Base-by-base conservation (phyloP, 345 rosid genomes). In the Ailanthus altissimus region DNA sequence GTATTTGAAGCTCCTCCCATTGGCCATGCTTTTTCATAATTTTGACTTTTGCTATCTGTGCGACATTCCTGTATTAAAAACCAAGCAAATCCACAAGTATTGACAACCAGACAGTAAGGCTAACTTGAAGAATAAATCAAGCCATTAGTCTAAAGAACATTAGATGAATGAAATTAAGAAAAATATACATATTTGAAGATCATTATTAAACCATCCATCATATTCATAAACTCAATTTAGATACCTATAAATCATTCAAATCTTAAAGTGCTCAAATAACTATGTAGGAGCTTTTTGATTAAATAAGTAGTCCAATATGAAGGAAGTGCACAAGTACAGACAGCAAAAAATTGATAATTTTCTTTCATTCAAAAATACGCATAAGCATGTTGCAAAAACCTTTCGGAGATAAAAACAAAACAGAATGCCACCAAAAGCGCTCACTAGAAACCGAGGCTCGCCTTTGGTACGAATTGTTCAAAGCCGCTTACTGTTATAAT, bases 1-100 rank as follows among this genome's bases (percentile, higher is more conserved):
- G 89, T 82, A 91, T 72, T 6, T 9, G 7, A 77, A 91, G 90
- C 76, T 86, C 90, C 82, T 88, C 93, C 95, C 95, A 87, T 56
- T 82, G 74, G 74, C 90, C 89, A 56, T 81, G 77, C 67, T 69
- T 84, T 80, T 70, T 87, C 93, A 88, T 87, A 43, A 89, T 67
- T 79, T 63, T 85, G 59, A 91, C 89, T 84, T 78, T 87, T 54
- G 90, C 69, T 77, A 91, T 76, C 68, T 86, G 93, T 59, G 93
- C 86, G 63, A 91, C 83, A 72, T 84, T 90, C 82, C 95, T 88
- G 89, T 71, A 78, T 71, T 26, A 14, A n/a, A 49, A 70, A 72
- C 28, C 15, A 72, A 40, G 64, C 21, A 14, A 57, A 64, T 78
- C 26, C 42, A 53, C 20, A 36, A 42, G 63, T 14, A 61, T 61